Evolutionary conservation across 352 stramenopile genomes (phyloP).

Genomic region (Globisporangium recalcitrans): DNA sequence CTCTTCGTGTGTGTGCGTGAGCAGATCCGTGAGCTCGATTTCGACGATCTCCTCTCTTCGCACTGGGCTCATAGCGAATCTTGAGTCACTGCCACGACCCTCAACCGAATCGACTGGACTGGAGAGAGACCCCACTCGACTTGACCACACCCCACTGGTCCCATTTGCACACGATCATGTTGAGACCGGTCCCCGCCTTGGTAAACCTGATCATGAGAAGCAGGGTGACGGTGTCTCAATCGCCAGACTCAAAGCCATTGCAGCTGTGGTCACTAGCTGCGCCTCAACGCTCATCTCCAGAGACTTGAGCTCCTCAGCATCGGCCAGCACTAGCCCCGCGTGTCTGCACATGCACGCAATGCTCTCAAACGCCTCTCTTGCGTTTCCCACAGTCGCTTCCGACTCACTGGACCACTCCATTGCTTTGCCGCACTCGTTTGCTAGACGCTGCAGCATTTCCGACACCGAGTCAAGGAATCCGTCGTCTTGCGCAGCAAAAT

Average conservation of each 20-base stretch:
- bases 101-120: background rate
- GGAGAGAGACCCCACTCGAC: background rate
- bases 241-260: background rate
- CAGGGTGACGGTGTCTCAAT: background rate
- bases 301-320: background rate
- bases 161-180: background rate
- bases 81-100: background rate
- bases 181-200: background rate
- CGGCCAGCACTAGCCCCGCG: background rate
- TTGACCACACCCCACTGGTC: background rate
- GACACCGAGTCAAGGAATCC: slow-evolving; percentile 22
- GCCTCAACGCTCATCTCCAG: background rate
- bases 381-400: slow-evolving; percentile 1
- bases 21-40: slow-evolving; percentile 33
- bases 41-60: slow-evolving; percentile 29
- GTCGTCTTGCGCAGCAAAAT: slow-evolving; percentile 34
- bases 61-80: background rate
- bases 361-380: slow-evolving; percentile 18
- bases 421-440: slow-evolving; percentile 4
- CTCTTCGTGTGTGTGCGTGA: slow-evolving; percentile 32
- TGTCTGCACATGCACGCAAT: slow-evolving; percentile 19
- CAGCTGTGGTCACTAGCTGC: background rate
- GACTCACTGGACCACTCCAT: slow-evolving; percentile 20
- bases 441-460: slow-evolving; percentile 9
- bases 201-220: background rate